Percentiles rank a stretch among this genome's conserved stretches.
These are phyloP conservation scores for Exophiala sp. DNA, from an alignment of 2,329 filamentous ascomycete genomes.

Conservation along the genomic window DNA sequence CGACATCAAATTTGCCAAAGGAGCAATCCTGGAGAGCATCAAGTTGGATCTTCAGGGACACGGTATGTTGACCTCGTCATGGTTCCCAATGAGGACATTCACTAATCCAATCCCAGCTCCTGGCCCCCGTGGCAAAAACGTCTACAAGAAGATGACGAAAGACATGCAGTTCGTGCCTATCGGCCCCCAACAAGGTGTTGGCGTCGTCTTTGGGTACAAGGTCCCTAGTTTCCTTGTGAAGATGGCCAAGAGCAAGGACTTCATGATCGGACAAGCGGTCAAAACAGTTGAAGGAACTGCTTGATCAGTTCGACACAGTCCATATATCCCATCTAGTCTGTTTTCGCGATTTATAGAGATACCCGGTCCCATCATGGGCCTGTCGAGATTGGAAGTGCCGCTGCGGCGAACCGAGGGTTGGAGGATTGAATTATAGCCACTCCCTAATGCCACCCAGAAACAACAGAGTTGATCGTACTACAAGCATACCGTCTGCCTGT, in stretches of 20 bases:
- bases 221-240: constrained; percentile 37
- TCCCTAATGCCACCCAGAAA: too few species aligned
- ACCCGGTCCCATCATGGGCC: constrained; percentile 10
- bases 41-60: constrained; percentile 26
- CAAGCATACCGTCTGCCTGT: too few species aligned
- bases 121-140: constrained; percentile 30
- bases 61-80: constrained; percentile 16
- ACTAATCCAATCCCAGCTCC: constrained; percentile 22
- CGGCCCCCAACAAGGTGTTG: constrained; percentile 37
- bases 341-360: constrained; percentile 17
- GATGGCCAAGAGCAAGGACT: constrained; percentile 36
- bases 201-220: constrained; percentile 35
- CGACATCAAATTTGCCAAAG: constrained; percentile 26
- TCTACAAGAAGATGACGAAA: constrained; percentile 32
- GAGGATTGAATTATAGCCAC: neutral
- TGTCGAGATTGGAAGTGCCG: neutral
- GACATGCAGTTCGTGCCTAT: constrained; percentile 38
- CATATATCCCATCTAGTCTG: constrained; percentile 4
- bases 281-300: constrained; percentile 29
- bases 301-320: constrained; percentile 7
- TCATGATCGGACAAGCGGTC: constrained; percentile 32
- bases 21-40: constrained; percentile 25
- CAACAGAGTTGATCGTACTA: too few species aligned
- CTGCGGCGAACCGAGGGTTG: constrained; percentile 2
- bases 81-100: neutral